Percentiles rank a stretch among this genome's conserved stretches.
Conservation (phyloP, 2,329 filamentous ascomycete genomes). For the Myriosclerotinia duriaeana region DNA sequence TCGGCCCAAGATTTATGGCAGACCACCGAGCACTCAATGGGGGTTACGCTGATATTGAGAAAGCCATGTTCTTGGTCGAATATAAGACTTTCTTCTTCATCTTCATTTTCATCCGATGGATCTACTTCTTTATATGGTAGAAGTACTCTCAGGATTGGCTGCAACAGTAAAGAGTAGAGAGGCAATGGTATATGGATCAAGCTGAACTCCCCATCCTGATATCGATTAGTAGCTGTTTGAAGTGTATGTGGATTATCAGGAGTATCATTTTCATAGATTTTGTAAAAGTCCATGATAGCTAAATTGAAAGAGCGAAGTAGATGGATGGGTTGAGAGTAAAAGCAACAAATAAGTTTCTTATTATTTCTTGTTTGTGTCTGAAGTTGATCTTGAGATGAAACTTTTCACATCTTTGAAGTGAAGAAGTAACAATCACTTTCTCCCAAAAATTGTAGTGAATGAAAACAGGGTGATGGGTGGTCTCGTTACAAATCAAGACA, state of each 20-base stretch:
- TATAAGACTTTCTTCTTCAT: slow-evolving; percentile 48
- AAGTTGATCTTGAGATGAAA: neutral
- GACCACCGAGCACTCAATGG: slow-evolving; percentile 88
- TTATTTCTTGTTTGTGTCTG: neutral
- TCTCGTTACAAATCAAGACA: neutral
- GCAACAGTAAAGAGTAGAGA: slow-evolving; percentile 75
- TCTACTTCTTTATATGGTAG: slow-evolving; percentile 58
- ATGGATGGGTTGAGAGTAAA: neutral
- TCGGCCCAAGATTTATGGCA: slow-evolving; percentile 75
- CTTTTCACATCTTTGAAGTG: slow-evolving; percentile 4
- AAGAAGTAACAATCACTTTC: neutral
- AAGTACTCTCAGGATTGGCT: slow-evolving; percentile 82
- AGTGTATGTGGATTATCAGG: neutral
- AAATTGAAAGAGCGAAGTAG: neutral
- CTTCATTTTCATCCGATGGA: slow-evolving; percentile 37
- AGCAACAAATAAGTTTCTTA: neutral
- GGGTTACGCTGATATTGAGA: slow-evolving; percentile 89
- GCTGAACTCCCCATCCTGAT: slow-evolving; percentile 79
- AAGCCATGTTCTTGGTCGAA: slow-evolving; percentile 68
- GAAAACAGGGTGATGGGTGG: neutral
- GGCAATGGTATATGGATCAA: slow-evolving; percentile 87
- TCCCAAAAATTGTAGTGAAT: neutral
- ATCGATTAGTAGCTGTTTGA: slow-evolving; percentile 30
- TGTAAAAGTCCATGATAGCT: slow-evolving; percentile 1
- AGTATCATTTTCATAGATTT: neutral